Evolutionary conservation across 371 early-diverging fungal species (phyloP), one percentile per base, ranked within the genome.

Genomic region (Mucor circinelloides): DNA sequence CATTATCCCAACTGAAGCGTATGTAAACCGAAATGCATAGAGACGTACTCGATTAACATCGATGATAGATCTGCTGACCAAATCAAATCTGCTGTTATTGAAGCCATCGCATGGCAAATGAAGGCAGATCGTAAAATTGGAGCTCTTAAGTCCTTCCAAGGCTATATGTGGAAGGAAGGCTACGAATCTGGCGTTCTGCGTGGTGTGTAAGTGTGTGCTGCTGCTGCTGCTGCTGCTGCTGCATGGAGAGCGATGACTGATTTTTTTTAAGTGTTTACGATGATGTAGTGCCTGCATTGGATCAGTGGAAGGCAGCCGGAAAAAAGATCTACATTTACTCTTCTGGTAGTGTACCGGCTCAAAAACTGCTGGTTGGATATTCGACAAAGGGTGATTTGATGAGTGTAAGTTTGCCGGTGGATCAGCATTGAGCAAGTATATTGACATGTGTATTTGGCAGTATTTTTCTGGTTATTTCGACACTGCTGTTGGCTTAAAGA

Each of bases 101-200:
- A 82, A 32, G 93, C 91, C 63, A 86, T 97, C 32, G 63, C 71
- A 6, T 93, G 92, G 93, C 94, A 93, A 74, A 95, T 98, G 94
- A 66, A 73, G 21, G 76, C 75, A 1, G 96, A 98, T 71, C 88
- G 95, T 38, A 93, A 98, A 73, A 89, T 92, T 52, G 94, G 91
- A 2, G 89, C 96, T 0, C 74, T 98, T 7, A 98, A 98, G 74
- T 84, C 89, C 0, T 91, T 98, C 64, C 98, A 98, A 79, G 98
- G 98, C 8, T 93, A 85, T 70, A 94, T 98, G 89, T 98, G 98
- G 98, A 81, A 87, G 63, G 86, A 83, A 60, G 98, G 94, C 0
- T 98, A 92, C 72, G 86, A 85, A 50, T 78, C 76, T 12, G 95
- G 96, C 4, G 84, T 85, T 50, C 78, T 98, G 30, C 82, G 84